phyloP scores from a whole-genome alignment of 1,284 basidiomycete genomes.

The Ustanciosporium gigantosporum region DNA sequence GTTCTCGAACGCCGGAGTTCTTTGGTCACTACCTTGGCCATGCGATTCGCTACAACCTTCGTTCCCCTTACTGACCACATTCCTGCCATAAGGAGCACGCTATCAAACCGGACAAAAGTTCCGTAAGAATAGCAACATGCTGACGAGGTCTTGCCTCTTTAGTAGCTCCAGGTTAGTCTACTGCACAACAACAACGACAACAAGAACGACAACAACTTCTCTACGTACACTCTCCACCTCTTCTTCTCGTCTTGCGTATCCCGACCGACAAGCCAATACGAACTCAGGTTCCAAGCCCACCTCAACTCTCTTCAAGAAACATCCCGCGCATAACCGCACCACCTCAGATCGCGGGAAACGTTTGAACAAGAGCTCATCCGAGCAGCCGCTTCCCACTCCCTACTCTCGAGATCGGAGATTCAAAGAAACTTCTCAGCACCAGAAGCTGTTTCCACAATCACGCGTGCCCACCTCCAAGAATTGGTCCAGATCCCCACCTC shows the following conservation, averaged over 20 bases:
- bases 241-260: too few species aligned
- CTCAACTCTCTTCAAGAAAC: too few species aligned
- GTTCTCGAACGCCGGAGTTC: neutral
- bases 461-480: slow-evolving; percentile 1
- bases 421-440: neutral
- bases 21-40: neutral
- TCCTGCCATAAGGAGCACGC: neutral
- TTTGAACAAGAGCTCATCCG: neutral
- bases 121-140: neutral
- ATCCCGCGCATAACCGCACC: too few species aligned
- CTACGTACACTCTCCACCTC: too few species aligned
- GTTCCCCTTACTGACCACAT: neutral
- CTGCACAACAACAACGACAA: too few species aligned
- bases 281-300: too few species aligned
- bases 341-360: neutral
- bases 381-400: slow-evolving; percentile 13
- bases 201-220: too few species aligned
- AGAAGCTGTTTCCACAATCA: neutral
- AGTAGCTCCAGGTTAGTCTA: too few species aligned
- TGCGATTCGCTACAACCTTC: neutral
- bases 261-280: too few species aligned
- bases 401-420: slow-evolving; percentile 1
- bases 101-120: neutral
- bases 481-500: neutral
- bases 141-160: too few species aligned